Base-by-base conservation (phyloP, 169 alveolate genomes). In the Plasmodium vinckei region DNA sequence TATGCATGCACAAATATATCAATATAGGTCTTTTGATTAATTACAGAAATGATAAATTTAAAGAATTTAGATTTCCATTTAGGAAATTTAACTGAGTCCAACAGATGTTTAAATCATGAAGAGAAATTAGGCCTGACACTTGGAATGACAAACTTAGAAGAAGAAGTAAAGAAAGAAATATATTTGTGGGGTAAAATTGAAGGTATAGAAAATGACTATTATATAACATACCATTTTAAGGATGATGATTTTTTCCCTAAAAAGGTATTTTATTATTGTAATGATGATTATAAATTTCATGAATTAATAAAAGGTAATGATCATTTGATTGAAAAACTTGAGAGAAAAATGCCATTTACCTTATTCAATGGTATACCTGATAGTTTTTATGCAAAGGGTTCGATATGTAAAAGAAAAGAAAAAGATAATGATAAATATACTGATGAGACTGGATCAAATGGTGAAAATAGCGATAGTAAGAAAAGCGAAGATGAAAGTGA, bases 131-230 rank as follows among this genome's bases (percentile, higher is more conserved):
- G 88, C 65, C 9, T 75, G 19, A 23, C 61, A 23, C 61, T 46
- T 69, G 88, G 88, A 23, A 75, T 75, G 88, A 75, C 75, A 15
- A 59, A 63, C 27, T 75, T 75, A 57, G 88, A 75, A 56, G 88
- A 75, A 1, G 15, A 75, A 47, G n/a, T 63, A 75, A 75, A 75
- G 17, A 64, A 75, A 23, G 70, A 75, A 51, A 57, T 75, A n/a
- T 75, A 63, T 63, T 9, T 75, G 23, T 75, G 88, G 88, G 88
- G 88, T 6, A 75, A 75, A 63, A 75, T 75, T 47, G 88, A 75
- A 49, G 88, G 88, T 19, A 23, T 75, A 61, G 44, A 75, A 75
- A 63, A 63, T 75, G 88, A 75, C 57, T 75, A 75, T 27, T 75
- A 63, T 54, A 75, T 75, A 63, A 56, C 73, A 10, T 75, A 75